Evolutionary conservation across 129 eudicot genomes (phyloP), one percentile per base, ranked within the genome.

Genomic region (Lonicera japonica): DNA sequence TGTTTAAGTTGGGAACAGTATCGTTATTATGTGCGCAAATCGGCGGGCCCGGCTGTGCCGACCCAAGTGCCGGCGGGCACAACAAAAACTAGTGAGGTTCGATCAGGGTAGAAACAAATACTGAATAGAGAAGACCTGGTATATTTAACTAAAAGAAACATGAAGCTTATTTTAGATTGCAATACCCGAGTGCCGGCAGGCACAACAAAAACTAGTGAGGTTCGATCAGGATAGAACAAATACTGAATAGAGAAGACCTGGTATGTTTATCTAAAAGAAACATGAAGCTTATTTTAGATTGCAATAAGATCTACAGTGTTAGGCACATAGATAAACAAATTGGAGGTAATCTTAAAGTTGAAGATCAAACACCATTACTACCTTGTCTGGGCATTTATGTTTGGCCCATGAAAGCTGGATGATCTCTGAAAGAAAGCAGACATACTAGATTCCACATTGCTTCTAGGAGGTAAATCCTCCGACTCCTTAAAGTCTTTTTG

Each of bases 381-480:
- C 95, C 95, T 82, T 68, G 80, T 77, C 45, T 76, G 86, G 61
- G 70, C 59, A 71, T 67, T 75, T 68, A 67, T 56, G 47, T 63
- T 79, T 61, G 70, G 53, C 55, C 73, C 66, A 45, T 75, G 68
- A 59, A 66, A 21, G 25, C 46, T 78, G 20, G 72, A 19, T 58
- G 82, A 34, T 67, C 70, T 63, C 58, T 79, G 79, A 63, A 74
- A 23, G 55, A 74, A 52, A 46, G 77, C 68, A 8, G 87, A 61
- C 39, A 68, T 61, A 58, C 66, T 68, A 61, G 74, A 64, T 48
- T 68, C 67, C 57, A 61, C 76, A 65, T 61, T 69, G 56, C 65
- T 66, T 69, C 72, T 70, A 74, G 69, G 60, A 71, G 77, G 63
- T 12, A 75, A 62, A 25, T 56, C 63, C 47, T 81, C 75, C 43